Evolutionary conservation across 306 rosid species (phyloP).

Genomic region (Trifolium subterraneum): DNA sequence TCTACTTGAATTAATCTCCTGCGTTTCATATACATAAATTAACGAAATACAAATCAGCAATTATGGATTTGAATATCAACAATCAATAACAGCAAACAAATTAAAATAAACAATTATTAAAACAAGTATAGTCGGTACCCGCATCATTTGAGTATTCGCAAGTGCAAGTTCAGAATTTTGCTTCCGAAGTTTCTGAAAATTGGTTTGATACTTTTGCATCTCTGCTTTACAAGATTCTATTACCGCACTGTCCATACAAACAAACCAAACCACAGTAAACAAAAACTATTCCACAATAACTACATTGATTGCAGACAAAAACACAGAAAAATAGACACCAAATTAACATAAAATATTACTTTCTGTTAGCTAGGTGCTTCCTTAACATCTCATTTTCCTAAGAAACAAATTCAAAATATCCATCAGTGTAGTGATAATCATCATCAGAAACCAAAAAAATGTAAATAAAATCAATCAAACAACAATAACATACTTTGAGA

Average conservation of each 20-base stretch:
- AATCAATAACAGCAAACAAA: not conserved
- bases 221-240: slow-evolving; percentile 65
- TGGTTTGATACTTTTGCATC: slow-evolving; percentile 57
- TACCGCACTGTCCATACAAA: slow-evolving; percentile 53
- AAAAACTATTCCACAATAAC: slow-evolving; percentile 12
- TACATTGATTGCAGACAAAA: not conserved
- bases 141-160: slow-evolving; percentile 69
- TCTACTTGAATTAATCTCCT: slow-evolving; percentile 78
- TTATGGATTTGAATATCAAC: slow-evolving; percentile 7
- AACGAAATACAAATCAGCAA: slow-evolving; percentile 32
- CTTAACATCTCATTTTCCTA: slow-evolving; percentile 71
- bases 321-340: slow-evolving; percentile 18
- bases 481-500: slow-evolving; percentile 53
- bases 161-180: slow-evolving; percentile 82
- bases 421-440: slow-evolving; percentile 6
- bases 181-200: slow-evolving; percentile 63
- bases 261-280: slow-evolving; percentile 43
- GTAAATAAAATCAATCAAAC: not conserved
- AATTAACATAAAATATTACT: slow-evolving; percentile 63
- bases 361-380: slow-evolving; percentile 66
- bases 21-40: slow-evolving; percentile 49
- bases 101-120: not conserved
- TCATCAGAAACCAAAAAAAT: not conserved
- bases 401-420: slow-evolving; percentile 36
- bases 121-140: slow-evolving; percentile 53